Base-by-base conservation (phyloP, 2,329 filamentous ascomycete species). In the Thelonectria rubi region DNA sequence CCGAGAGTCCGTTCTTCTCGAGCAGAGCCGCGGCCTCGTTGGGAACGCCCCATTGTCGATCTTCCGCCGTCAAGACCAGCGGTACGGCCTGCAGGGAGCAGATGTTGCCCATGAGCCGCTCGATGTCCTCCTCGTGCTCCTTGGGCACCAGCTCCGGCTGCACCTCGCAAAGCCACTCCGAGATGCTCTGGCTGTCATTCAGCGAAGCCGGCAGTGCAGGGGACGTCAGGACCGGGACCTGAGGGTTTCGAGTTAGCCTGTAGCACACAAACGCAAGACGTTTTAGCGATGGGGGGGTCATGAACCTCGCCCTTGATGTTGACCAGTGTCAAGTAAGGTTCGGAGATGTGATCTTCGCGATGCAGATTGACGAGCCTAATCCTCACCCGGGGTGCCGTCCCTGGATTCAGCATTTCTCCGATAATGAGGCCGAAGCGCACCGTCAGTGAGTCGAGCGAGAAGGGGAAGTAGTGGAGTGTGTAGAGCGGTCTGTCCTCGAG, bases 391-490 rank as follows among this genome's bases (percentile, higher is more conserved):
- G 73, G 73, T 5, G 70, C 69, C 37, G 66, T 70, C 17, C 66
- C 65, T 2, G 67, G 64, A 37, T 70, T 72, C 17, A 74, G 48
- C 21, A 40, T 56, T 50, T 63, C 57, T 5, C 70, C 73, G 10
- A 75, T 60, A 15, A 67, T 69, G 20, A 75, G 66, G 20, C 64
- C 69, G 58, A 74, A 74, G 15, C 70, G 70, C n/a, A 68, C 68
- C 67, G 74, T 71, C 17, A 75, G 65, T 9, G 74, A 75, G 53
- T 76, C 74, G 12, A 74, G 59, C 3, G 72, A 75, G 55, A 71
- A 74, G 5, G 71, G 69, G 17, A 69, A 76, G 58, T 70, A 73
- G 51, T 74, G 68, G 53, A 76, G 65, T 32, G 68, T 74, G 50
- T 70, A 73, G n/a, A 65, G 48, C 17, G 62, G 60, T 15, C 54